phyloP scores from a whole-genome alignment of 805 yeast genomes.

The Blastobotrys muscicola region DNA sequence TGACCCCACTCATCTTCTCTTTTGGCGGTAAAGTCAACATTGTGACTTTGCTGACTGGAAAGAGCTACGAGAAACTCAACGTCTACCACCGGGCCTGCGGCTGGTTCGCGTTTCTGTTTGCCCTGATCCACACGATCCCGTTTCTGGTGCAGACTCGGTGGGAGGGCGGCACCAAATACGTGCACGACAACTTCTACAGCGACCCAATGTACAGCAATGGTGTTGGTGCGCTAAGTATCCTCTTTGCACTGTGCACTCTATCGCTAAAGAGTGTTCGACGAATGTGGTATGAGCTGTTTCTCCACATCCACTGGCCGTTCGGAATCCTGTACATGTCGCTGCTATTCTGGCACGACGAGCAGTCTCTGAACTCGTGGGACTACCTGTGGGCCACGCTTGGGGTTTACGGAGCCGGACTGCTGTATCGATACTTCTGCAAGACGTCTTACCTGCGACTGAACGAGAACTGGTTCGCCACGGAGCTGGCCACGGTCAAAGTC shows the following conservation, averaged over 20 bases:
- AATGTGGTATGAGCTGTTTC: conserved; percentile 12
- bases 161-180: conserved; percentile 10
- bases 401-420: conserved; percentile 6
- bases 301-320: conserved; percentile 14
- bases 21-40: conserved; percentile 13
- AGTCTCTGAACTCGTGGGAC: conserved; percentile 9
- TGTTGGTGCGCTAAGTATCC: background rate
- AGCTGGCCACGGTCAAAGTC: conserved; percentile 5
- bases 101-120: conserved; percentile 8
- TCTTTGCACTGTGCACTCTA: conserved; percentile 8
- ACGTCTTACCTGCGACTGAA: conserved; percentile 9
- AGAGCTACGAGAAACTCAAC: conserved; percentile 13
- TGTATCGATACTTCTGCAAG: conserved; percentile 9
- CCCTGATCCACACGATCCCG: conserved; percentile 10
- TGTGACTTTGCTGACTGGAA: conserved; percentile 10
- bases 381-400: conserved; percentile 11
- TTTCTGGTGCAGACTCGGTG: conserved; percentile 5
- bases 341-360: conserved; percentile 10
- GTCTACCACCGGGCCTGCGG: conserved; percentile 10
- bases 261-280: conserved; percentile 8
- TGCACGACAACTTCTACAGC: background rate
- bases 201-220: conserved; percentile 5
- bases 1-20: conserved; percentile 17
- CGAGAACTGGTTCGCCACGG: conserved; percentile 10
- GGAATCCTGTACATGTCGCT: conserved; percentile 12